Base-by-base conservation (phyloP, 305 asterid genomes). In the Fraxinus nigra region DNA sequence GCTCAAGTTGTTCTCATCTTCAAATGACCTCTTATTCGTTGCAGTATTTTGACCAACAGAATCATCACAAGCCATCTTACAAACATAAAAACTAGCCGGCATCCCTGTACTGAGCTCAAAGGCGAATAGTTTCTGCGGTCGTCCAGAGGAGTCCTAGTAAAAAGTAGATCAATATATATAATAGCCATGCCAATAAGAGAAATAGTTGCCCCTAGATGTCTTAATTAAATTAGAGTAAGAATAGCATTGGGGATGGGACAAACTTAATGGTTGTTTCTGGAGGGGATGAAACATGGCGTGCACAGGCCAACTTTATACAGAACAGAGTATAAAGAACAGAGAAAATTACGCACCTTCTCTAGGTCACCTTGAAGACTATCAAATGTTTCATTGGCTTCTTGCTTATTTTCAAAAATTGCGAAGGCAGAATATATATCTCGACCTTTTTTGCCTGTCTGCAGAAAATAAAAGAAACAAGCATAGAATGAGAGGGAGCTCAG, bases 331-430 rank as follows among this genome's bases (percentile, higher is more conserved):
- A 22, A 63, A 0, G 5, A 24, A 8, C 72, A 78, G 3, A 11
- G 9, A 59, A 76, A 54, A 34, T 28, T 8, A 78, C 73, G 72
- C 75, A 93, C 98, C 97, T 92, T 91, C 33, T 86, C 92, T 54
- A 78, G 77, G 76, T 70, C 78, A 38, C 98, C 98, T 70, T 91
- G 91, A 83, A 94, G 90, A 76, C 82, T 81, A 48, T 88, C 86
- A 81, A 91, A 95, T 38, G 97, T 91, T 89, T 88, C 87, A 72
- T 81, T 79, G 80, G 98, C 97, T 84, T 87, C 95, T 82, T 90
- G 90, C 83, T 84, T 87, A 88, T 81, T 88, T 85, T 84, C 85
- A 87, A 91, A 95, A 78, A 85, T 84, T 70, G 91, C 93, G 5
- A 87, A 85, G 73, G 93, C 98, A 34, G 95, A 78, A 86, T 93